phyloP scores from a whole-genome alignment of 257 asterid species.

The Scutellaria galericulata region DNA sequence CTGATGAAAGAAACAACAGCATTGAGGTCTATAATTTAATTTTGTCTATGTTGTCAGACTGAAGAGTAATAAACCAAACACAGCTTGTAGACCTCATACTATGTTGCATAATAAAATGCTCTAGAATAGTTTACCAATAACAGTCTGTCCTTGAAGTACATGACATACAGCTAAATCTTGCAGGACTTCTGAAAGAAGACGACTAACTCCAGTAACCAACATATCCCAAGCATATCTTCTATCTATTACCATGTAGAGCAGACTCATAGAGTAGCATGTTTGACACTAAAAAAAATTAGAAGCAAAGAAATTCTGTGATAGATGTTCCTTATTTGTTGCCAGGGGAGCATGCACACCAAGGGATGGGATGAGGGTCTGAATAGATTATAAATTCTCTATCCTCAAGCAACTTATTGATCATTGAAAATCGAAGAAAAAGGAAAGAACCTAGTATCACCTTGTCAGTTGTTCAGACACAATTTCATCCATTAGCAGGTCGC shows the following conservation, averaged over 20 bases:
- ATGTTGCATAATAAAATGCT: background rate
- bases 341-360: background rate
- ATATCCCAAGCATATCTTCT: slow-evolving; percentile 5
- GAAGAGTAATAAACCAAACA: slow-evolving; percentile 8
- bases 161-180: slow-evolving; percentile 13
- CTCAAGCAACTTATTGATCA: background rate
- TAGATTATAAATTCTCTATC: background rate
- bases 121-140: background rate
- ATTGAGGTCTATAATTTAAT: slow-evolving; percentile 20
- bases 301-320: background rate
- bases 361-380: background rate
- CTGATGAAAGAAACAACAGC: slow-evolving; percentile 42
- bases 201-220: background rate
- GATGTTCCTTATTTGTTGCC: background rate
- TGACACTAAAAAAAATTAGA: background rate
- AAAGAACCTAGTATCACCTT: slow-evolving; percentile 52
- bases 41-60: background rate
- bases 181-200: background rate
- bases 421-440: background rate
- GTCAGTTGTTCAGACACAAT: slow-evolving; percentile 96
- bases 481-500: slow-evolving; percentile 79
- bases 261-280: background rate
- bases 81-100: slow-evolving; percentile 8
- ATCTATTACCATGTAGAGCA: slow-evolving; percentile 15
- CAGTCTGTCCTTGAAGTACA: background rate